Percentiles rank a stretch among this genome's conserved stretches.
These are phyloP conservation scores for Podospora didyma DNA, from an alignment of 495 filamentous ascomycete genomes.

Conservation along the genomic window DNA sequence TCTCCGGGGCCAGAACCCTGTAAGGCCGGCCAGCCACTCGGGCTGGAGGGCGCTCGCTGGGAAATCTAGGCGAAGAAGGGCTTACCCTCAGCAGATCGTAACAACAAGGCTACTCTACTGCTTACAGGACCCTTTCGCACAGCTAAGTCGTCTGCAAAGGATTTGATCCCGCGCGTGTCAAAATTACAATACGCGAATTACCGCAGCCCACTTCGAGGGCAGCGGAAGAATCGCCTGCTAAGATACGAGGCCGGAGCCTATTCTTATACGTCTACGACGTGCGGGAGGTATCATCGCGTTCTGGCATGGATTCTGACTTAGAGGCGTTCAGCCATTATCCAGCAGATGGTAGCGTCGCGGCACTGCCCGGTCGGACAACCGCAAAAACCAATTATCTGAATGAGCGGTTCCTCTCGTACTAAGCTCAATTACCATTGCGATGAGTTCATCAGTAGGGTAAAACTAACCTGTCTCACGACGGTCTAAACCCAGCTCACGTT, in stretches of 20 bases:
- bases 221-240: constrained; percentile 39
- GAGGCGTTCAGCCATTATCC: constrained; percentile 68
- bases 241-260: constrained; percentile 54
- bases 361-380: constrained; percentile 64
- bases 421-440: constrained; percentile 67
- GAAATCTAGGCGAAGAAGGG: constrained; percentile 51
- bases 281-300: constrained; percentile 57
- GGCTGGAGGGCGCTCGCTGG: constrained; percentile 5
- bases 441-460: constrained; percentile 49
- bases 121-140: constrained; percentile 55
- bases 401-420: constrained; percentile 67
- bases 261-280: constrained; percentile 64
- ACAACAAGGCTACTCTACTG: constrained; percentile 62
- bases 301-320: constrained; percentile 66
- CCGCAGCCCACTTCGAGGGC: constrained; percentile 23
- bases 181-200: constrained; percentile 56
- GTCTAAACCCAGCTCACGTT: constrained; percentile 55
- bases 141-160: constrained; percentile 64
- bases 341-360: constrained; percentile 57
- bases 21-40: too few relatives aligned
- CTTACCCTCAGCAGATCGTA: constrained; percentile 62
- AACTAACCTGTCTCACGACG: constrained; percentile 51
- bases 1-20: too few relatives aligned
- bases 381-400: constrained; percentile 72
- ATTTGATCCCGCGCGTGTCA: constrained; percentile 57